Conservation (phyloP, 371 early-diverging fungal species). For the Spiromyces aspiralis region DNA sequence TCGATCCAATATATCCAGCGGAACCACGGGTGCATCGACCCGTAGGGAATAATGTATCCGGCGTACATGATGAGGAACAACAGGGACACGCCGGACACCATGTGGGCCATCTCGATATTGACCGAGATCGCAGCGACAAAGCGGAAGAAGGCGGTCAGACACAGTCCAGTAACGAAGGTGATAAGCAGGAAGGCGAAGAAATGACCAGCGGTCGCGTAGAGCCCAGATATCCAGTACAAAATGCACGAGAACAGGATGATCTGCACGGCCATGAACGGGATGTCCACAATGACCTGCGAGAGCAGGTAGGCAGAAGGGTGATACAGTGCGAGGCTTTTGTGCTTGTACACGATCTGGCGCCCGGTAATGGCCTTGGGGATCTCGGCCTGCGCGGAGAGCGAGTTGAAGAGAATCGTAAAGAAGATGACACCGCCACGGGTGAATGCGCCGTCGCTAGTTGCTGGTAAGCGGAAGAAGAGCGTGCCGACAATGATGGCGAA, state of each 20-base stretch:
- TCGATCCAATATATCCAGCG: constrained; percentile 57
- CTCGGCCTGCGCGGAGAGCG: constrained; percentile 31
- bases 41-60: constrained; percentile 48
- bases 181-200: constrained; percentile 39
- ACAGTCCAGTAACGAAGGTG: constrained; percentile 30
- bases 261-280: constrained; percentile 31
- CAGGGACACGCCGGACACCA: constrained; percentile 34
- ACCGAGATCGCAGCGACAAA: constrained; percentile 38
- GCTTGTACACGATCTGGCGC: constrained; percentile 45
- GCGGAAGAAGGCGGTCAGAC: constrained; percentile 45
- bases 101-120: constrained; percentile 39
- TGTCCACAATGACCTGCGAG: constrained; percentile 35
- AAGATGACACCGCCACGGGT: constrained; percentile 55
- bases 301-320: constrained; percentile 43
- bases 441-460: constrained; percentile 37
- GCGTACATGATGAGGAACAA: constrained; percentile 39
- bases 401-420: constrained; percentile 35
- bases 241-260: constrained; percentile 33
- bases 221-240: constrained; percentile 40
- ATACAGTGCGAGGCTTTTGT: constrained; percentile 46
- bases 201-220: constrained; percentile 33
- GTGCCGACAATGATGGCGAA: constrained; percentile 50
- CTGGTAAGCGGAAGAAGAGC: constrained; percentile 40
- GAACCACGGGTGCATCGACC: constrained; percentile 49
- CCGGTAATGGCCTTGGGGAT: constrained; percentile 27